Conservation (phyloP, 345 rosid species). For the Citrus sp. region DNA sequence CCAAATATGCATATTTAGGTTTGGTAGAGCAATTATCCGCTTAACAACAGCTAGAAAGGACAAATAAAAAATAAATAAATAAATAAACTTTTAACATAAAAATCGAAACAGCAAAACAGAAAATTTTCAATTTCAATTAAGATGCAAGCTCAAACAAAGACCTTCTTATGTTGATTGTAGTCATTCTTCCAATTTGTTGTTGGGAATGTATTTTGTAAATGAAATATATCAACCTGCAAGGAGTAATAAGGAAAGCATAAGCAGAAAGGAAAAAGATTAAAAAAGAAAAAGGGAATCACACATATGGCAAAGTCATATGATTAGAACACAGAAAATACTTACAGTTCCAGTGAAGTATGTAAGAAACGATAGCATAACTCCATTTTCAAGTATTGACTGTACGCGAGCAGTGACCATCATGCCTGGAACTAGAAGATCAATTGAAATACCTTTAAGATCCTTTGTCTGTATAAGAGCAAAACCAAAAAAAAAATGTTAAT, state of each 20-base stretch:
- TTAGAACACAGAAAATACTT: constrained; percentile 32
- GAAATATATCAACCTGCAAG: constrained; percentile 80
- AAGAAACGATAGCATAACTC: constrained; percentile 80
- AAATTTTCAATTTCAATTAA: neutral
- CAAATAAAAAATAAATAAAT: neutral
- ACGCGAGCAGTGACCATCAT: constrained; percentile 91
- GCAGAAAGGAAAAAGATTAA: neutral
- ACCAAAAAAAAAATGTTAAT: constrained; percentile 10
- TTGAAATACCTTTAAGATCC: constrained; percentile 82
- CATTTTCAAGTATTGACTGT: constrained; percentile 85
- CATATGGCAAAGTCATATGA: neutral
- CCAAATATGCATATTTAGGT: neutral
- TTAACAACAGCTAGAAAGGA: neutral
- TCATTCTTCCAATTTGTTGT: constrained; percentile 78
- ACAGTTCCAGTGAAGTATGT: constrained; percentile 95
- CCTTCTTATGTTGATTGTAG: constrained; percentile 76
- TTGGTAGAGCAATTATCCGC: neutral
- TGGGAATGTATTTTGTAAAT: constrained; percentile 60
- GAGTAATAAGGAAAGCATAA: constrained; percentile 15
- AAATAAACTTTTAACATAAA: neutral
- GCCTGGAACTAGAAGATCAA: constrained; percentile 94
- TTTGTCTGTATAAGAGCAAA: constrained; percentile 54
- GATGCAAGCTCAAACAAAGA: constrained; percentile 14
- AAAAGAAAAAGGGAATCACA: neutral
- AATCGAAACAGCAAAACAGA: neutral